phyloP scores from a whole-genome alignment of 352 stramenopile genomes.

The Globisporangium lucens region DNA sequence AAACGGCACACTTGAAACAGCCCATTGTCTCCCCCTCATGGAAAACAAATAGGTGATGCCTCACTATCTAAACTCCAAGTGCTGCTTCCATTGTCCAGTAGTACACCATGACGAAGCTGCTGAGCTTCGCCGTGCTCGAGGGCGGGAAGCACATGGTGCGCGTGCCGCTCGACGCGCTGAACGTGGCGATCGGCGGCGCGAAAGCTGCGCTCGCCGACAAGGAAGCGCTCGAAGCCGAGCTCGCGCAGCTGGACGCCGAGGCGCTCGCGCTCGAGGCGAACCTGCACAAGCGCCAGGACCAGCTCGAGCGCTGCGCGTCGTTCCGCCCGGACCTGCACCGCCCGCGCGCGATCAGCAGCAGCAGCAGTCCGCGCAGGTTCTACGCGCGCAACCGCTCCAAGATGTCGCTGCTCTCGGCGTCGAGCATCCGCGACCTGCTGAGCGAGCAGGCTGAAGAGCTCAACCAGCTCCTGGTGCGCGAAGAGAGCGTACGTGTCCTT shows the following conservation, averaged over 20 bases:
- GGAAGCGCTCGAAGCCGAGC: constrained; percentile 27
- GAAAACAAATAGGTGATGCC: no score
- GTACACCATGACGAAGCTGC: constrained; percentile 9
- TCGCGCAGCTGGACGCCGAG: constrained; percentile 35
- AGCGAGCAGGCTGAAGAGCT: constrained; percentile 48
- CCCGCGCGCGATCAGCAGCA: constrained; percentile 1
- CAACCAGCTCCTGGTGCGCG: constrained; percentile 41
- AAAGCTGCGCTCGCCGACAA: constrained; percentile 32
- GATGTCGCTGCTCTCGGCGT: constrained; percentile 34
- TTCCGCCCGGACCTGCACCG: constrained; percentile 27
- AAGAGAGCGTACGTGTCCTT: constrained; percentile 40
- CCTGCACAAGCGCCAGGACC: constrained; percentile 44
- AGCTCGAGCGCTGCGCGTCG: constrained; percentile 45
- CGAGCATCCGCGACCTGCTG: constrained; percentile 53
- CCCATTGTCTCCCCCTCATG: no score
- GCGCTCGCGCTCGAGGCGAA: constrained; percentile 37
- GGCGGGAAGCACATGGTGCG: constrained; percentile 29
- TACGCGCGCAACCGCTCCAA: constrained; percentile 42
- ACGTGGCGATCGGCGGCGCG: constrained; percentile 29
- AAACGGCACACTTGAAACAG: no score
- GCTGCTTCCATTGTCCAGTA: no score
- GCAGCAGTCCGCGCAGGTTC: not conserved
- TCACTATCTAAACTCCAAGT: no score
- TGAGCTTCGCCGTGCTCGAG: not conserved
- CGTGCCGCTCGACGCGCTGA: constrained; percentile 39